Evolutionary conservation across 257 asterid species (phyloP).

Genomic region (Primulina eburnea): DNA sequence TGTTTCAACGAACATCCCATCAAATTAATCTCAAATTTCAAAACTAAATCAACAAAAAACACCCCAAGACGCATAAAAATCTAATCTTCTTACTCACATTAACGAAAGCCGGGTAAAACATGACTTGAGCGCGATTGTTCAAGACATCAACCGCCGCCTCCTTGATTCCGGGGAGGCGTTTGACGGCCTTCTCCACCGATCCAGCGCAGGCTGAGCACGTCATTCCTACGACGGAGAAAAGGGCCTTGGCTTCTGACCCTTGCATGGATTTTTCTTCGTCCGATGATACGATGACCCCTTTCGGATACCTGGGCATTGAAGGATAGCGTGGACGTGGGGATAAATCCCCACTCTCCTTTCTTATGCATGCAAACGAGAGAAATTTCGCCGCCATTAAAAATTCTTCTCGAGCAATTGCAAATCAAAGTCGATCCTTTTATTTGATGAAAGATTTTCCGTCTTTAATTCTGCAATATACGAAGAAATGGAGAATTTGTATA

Average conservation of each 20-base stretch:
- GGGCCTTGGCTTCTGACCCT: constrained; percentile 38
- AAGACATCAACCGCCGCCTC: constrained; percentile 45
- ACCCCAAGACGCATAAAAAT: neutral
- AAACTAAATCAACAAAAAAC: neutral
- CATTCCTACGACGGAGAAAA: constrained; percentile 54
- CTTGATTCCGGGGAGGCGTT: constrained; percentile 48
- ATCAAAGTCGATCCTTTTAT: too few species aligned
- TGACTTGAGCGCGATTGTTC: constrained; percentile 46
- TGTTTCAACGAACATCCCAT: too few species aligned
- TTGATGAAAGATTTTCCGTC: too few species aligned
- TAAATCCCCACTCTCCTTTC: constrained; percentile 24
- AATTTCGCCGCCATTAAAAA: constrained; percentile 28
- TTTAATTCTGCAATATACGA: too few species aligned
- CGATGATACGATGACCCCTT: constrained; percentile 11
- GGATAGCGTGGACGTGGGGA: constrained; percentile 40
- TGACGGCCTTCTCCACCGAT: constrained; percentile 55
- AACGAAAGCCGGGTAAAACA: constrained; percentile 34
- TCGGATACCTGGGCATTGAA: constrained; percentile 37
- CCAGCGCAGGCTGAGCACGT: constrained; percentile 56
- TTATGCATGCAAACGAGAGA: constrained; percentile 33
- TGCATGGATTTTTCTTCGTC: constrained; percentile 37
- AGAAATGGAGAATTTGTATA: too few species aligned
- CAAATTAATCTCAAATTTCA: neutral
- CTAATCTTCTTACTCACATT: constrained; percentile 32
- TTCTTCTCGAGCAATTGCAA: too few species aligned